Conservation (phyloP, 1,284 basidiomycete species). For the Leccinum holopus region DNA sequence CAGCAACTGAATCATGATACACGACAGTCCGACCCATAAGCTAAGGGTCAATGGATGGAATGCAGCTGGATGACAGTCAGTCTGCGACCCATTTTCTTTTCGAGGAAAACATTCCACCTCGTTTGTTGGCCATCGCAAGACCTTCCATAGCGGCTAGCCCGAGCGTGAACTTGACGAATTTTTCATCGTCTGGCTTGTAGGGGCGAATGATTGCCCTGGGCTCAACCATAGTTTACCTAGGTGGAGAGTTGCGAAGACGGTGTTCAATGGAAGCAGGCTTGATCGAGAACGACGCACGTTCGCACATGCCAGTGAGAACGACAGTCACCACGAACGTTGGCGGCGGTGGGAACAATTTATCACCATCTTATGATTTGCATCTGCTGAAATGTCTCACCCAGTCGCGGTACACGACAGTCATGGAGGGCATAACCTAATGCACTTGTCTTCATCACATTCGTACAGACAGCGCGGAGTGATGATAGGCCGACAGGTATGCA, state of each 20-base stretch:
- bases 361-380: neutral
- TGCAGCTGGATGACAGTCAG: conserved; percentile 47
- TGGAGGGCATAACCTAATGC: conserved; percentile 23
- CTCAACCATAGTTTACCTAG: conserved; percentile 23
- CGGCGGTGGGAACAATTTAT: neutral
- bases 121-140: conserved; percentile 66
- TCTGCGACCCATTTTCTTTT: neutral
- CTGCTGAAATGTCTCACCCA: neutral
- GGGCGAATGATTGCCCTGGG: conserved; percentile 54
- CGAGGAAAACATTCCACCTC: conserved; percentile 41
- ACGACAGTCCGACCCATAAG: conserved; percentile 60
- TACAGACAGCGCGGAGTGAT: conserved; percentile 40
- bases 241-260: neutral
- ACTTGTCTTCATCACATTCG: conserved; percentile 48
- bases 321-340: too few relatives aligned
- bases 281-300: neutral
- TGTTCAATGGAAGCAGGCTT: neutral
- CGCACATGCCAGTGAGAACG: too few relatives aligned
- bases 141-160: conserved; percentile 71
- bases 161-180: conserved; percentile 61
- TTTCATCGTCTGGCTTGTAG: conserved; percentile 51
- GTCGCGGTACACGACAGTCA: neutral
- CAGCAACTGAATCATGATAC: conserved; percentile 56
- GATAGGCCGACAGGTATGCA: conserved; percentile 39
- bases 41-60: conserved; percentile 57